Percentiles rank a stretch among this genome's conserved stretches.
Conservation (phyloP, 495 filamentous ascomycete genomes). For the Bombardia bombarda region DNA sequence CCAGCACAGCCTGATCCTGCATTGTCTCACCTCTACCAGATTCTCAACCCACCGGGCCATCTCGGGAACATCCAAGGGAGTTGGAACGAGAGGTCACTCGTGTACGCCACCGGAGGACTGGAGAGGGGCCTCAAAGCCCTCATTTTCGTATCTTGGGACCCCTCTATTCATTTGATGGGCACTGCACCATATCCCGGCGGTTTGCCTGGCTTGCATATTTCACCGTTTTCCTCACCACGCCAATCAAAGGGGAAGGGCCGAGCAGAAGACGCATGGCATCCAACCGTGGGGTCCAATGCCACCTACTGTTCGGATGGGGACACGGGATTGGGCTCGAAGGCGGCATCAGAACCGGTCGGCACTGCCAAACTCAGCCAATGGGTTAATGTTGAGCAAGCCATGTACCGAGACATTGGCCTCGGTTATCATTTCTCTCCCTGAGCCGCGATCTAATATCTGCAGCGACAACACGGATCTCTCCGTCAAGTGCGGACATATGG, state of each 20-base stretch:
- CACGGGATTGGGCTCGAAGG: no score
- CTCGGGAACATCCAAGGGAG: slow-evolving; percentile 40
- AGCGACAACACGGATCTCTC: no score
- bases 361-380: no score
- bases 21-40: slow-evolving; percentile 37
- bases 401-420: neutral
- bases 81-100: slow-evolving; percentile 55
- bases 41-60: slow-evolving; percentile 50
- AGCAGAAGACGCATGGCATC: no score
- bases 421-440: neutral
- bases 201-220: neutral
- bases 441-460: no score
- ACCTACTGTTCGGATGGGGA: no score
- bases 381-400: neutral
- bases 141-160: slow-evolving; percentile 59
- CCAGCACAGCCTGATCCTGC: slow-evolving; percentile 17
- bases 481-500: no score
- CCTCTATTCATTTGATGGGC: slow-evolving; percentile 24
- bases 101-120: slow-evolving; percentile 42
- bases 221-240: no score
- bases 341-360: no score
- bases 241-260: no score
- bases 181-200: slow-evolving; percentile 9
- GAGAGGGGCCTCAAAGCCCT: slow-evolving; percentile 38
- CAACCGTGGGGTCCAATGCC: no score